Conservation (phyloP, 257 asterid genomes). For the Solanum chmielewskii region DNA sequence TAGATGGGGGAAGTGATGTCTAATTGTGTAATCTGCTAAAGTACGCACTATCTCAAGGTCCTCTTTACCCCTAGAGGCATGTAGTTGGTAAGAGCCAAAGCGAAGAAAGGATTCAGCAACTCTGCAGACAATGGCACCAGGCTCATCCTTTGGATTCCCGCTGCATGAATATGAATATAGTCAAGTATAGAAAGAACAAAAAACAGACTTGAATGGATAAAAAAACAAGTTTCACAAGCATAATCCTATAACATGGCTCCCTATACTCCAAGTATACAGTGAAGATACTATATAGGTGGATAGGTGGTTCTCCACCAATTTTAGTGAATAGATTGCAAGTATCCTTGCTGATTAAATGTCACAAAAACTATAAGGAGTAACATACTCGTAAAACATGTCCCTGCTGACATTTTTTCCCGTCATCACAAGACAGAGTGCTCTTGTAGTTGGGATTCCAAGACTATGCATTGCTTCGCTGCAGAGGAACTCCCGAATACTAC, state of each 20-base stretch:
- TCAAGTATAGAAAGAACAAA: background rate
- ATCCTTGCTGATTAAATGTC: background rate
- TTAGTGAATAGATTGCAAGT: background rate
- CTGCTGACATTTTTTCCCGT: slow-evolving; percentile 80
- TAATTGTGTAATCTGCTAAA: slow-evolving; percentile 78
- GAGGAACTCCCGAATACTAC: slow-evolving; percentile 92
- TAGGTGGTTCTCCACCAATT: background rate
- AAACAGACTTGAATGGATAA: background rate
- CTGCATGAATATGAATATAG: slow-evolving; percentile 31
- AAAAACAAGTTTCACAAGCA: background rate
- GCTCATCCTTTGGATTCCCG: slow-evolving; percentile 95
- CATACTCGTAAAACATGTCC: slow-evolving; percentile 99
- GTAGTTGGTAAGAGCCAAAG: slow-evolving; percentile 93
- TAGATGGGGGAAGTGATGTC: slow-evolving; percentile 79
- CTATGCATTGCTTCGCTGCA: slow-evolving; percentile 98
- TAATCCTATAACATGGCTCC: background rate
- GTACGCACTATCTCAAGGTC: slow-evolving; percentile 65
- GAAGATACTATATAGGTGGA: background rate
- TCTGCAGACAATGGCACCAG: slow-evolving; percentile 95
- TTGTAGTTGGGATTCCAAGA: slow-evolving; percentile 95
- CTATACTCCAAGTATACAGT: background rate
- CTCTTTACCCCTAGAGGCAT: slow-evolving; percentile 75
- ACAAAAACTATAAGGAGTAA: background rate
- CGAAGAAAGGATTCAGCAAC: slow-evolving; percentile 90
- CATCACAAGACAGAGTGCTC: slow-evolving; percentile 87